Conservation (phyloP, 2,329 filamentous ascomycete species). For the Hymenotorrendiella dingleyae region DNA sequence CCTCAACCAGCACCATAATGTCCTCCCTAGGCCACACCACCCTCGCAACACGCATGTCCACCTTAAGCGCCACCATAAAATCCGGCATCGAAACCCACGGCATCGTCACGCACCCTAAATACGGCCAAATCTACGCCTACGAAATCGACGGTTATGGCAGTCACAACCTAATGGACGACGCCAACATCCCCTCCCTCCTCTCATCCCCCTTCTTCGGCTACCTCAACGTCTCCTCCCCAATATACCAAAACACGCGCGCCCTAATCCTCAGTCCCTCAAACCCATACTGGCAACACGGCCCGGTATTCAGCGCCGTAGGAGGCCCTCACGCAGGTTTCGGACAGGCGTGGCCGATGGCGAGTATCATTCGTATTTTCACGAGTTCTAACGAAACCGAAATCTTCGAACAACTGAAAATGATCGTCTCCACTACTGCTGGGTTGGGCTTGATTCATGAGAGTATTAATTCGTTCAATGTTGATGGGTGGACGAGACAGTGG, state of each 20-base stretch:
- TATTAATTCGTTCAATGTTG: slow-evolving; percentile 37
- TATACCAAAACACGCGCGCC: slow-evolving; percentile 73
- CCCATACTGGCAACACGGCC: slow-evolving; percentile 61
- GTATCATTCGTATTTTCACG: slow-evolving; percentile 47
- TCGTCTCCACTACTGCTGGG: slow-evolving; percentile 22
- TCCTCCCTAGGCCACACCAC: slow-evolving; percentile 42
- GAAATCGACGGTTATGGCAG: slow-evolving; percentile 69
- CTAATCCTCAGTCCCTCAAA: slow-evolving; percentile 74
- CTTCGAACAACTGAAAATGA: slow-evolving; percentile 21
- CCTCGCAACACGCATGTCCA: slow-evolving; percentile 50
- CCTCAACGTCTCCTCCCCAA: slow-evolving; percentile 48
- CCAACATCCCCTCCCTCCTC: slow-evolving; percentile 63
- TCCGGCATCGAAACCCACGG: slow-evolving; percentile 65
- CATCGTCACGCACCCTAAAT: slow-evolving; percentile 56
- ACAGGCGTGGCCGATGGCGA: slow-evolving; percentile 49
- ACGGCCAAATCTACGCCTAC: slow-evolving; percentile 67
- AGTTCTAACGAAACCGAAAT: slow-evolving; percentile 33
- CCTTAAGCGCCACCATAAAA: slow-evolving; percentile 56
- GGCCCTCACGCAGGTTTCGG: slow-evolving; percentile 59
- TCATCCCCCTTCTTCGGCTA: slow-evolving; percentile 61
- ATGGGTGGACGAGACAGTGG: slow-evolving; percentile 40
- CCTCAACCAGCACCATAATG: slow-evolving; percentile 47
- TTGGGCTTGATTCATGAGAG: slow-evolving; percentile 44
- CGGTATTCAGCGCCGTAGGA: slow-evolving; percentile 58
- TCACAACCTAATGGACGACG: slow-evolving; percentile 63